These are phyloP conservation scores for Pholiota adiposa DNA, from an alignment of 1,284 basidiomycete species.

Conservation along the genomic window DNA sequence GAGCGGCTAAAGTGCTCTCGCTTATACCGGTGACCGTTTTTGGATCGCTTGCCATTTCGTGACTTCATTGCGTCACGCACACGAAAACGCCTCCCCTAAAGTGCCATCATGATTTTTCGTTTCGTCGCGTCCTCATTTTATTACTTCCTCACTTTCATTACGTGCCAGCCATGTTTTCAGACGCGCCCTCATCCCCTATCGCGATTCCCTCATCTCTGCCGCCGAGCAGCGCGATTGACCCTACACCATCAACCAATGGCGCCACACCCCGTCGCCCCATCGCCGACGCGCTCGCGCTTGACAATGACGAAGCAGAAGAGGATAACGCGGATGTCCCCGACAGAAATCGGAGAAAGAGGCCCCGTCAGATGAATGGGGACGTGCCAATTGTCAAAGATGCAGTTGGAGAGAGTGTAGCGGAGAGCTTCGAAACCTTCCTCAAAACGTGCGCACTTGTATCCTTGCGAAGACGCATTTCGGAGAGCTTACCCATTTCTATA, in stretches of 20 bases:
- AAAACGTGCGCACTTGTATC: constrained; percentile 68
- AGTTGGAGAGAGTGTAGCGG: constrained; percentile 91
- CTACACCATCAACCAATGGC: constrained; percentile 46
- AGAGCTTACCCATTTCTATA: constrained; percentile 34
- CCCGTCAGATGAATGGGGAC: constrained; percentile 59
- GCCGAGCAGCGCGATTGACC: constrained; percentile 68
- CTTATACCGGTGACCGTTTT: constrained; percentile 11
- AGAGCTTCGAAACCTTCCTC: constrained; percentile 90
- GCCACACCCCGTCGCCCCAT: constrained; percentile 50
- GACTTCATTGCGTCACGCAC: constrained; percentile 33
- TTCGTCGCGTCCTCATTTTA: constrained; percentile 32
- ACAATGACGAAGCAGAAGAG: constrained; percentile 45
- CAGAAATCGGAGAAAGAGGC: constrained; percentile 47
- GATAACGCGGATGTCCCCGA: constrained; percentile 48
- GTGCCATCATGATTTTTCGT: constrained; percentile 27
- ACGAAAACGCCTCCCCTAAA: constrained; percentile 45
- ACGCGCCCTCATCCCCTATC: constrained; percentile 41
- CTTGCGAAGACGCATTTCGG: constrained; percentile 6
- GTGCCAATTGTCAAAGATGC: constrained; percentile 89
- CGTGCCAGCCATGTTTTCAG: constrained; percentile 38
- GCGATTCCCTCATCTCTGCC: constrained; percentile 54
- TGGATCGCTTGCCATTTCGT: constrained; percentile 19
- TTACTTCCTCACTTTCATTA: constrained; percentile 10
- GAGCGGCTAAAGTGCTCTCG: constrained; percentile 5
- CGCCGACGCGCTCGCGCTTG: constrained; percentile 65